Conservation (phyloP, 768 basidiomycete genomes). For the Hypholoma fasciculare region DNA sequence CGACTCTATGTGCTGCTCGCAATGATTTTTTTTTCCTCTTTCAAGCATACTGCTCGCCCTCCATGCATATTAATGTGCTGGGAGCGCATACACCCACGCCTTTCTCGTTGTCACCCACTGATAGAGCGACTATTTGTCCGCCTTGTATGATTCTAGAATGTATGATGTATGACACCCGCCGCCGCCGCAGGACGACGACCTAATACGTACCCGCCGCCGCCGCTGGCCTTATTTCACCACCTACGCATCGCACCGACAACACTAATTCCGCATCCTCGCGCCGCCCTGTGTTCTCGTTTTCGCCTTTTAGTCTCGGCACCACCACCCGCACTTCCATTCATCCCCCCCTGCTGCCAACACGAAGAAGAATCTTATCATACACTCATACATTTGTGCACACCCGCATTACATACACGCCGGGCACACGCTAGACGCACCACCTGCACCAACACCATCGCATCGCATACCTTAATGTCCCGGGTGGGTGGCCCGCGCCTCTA, state of each 20-base stretch:
- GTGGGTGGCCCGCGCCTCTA: conserved; percentile 13
- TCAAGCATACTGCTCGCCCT: conserved; percentile 10
- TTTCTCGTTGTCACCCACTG: conserved; percentile 6
- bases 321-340: background rate
- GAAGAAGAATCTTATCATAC: conserved; percentile 18
- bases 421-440: conserved; percentile 23
- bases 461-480: conserved; percentile 16
- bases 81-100: background rate
- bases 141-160: conserved; percentile 23
- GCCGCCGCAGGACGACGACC: conserved; percentile 13
- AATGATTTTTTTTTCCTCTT: conserved; percentile 11
- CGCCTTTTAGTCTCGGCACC: conserved; percentile 4
- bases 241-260: background rate
- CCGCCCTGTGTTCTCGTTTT: conserved; percentile 10
- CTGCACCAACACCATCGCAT: conserved; percentile 6
- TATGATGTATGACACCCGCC: conserved; percentile 24
- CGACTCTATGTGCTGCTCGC: conserved; percentile 22
- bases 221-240: background rate
- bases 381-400: conserved; percentile 15
- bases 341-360: background rate
- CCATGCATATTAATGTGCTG: conserved; percentile 9
- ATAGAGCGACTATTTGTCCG: conserved; percentile 19
- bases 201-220: conserved; percentile 6
- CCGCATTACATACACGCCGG: conserved; percentile 9
- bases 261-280: conserved; percentile 10